Evolutionary conservation across 345 rosid species (phyloP).

Genomic region (Melastoma malabathricum): DNA sequence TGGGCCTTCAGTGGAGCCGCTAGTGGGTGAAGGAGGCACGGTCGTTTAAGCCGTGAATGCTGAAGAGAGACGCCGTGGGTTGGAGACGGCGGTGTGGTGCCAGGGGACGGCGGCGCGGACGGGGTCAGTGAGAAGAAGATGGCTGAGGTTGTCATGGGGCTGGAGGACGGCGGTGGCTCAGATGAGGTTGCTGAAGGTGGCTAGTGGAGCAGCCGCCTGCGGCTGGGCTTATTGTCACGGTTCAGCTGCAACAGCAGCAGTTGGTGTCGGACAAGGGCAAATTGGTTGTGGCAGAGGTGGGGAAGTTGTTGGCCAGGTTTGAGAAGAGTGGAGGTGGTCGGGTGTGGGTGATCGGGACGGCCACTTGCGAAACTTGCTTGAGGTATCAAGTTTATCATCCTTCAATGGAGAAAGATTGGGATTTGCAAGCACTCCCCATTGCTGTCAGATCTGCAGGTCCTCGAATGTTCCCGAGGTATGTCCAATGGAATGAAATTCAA

Average conservation of each 20-base stretch:
- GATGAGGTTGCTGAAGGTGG: too few relatives aligned
- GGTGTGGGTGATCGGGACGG: slow-evolving; percentile 76
- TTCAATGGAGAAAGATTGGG: slow-evolving; percentile 85
- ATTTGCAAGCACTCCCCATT: slow-evolving; percentile 84
- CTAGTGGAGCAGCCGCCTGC: slow-evolving; percentile 45
- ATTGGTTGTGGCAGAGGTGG: slow-evolving; percentile 50
- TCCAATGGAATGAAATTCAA: too few relatives aligned
- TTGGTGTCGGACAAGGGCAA: slow-evolving; percentile 19
- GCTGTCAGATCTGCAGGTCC: slow-evolving; percentile 47
- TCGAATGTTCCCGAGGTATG: slow-evolving; percentile 50
- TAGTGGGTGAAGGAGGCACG: too few relatives aligned
- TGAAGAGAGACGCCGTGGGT: too few relatives aligned
- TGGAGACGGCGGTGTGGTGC: too few relatives aligned
- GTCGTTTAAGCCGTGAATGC: too few relatives aligned
- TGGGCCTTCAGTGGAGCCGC: too few relatives aligned
- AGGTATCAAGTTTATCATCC: slow-evolving; percentile 88
- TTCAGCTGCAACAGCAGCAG: slow-evolving; percentile 5
- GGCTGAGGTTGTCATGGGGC: too few relatives aligned
- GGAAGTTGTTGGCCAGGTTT: slow-evolving; percentile 37
- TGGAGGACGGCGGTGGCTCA: too few relatives aligned
- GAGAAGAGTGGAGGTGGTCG: slow-evolving; percentile 24
- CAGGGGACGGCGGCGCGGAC: too few relatives aligned
- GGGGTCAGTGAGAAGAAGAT: too few relatives aligned
- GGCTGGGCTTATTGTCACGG: slow-evolving; percentile 2
- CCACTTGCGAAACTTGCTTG: slow-evolving; percentile 86